Evolutionary conservation across 495 filamentous ascomycete genomes (phyloP), one percentile per base, ranked within the genome.

Genomic region (Aspergillus bridgeri): DNA sequence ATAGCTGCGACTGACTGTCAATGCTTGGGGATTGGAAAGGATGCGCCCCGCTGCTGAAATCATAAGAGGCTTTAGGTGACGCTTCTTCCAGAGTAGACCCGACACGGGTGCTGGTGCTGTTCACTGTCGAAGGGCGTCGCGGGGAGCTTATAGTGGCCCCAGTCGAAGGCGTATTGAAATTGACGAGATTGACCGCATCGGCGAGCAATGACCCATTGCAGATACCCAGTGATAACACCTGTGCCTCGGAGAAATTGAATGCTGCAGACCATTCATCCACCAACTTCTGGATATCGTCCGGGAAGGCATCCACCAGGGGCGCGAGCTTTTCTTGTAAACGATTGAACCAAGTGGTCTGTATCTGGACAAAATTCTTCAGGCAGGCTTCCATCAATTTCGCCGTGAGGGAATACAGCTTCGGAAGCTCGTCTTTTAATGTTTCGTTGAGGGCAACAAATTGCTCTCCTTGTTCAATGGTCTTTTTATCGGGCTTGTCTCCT

Each of bases 371-470:
- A 64, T 89, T 90, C 55, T 80, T 82, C 29, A 96, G 73, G 58
- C 89, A 91, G 0, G 86, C 85, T 60, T 91, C 87, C 59, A 91
- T 88, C 48, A 96, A 72, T 62, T 86, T 88, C 51, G 85, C 87
- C 1, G 92, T 96, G 49, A 92, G 70, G 11, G 72, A 71, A 58
- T 90, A 96, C 13, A 99, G 83, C 64, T 86, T 89, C 11, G 94
- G 94, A 23, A 99, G 79, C 63, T 98, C 93, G 44, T 92, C 86
- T 69, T 96, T 97, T 56, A 98, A 76, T 0, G 91, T 88, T 29
- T 96, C 89, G 62, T 97, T 98, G 51, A 98, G 77, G 7, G 91
- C 91, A 51, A 87, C 78, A 67, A 94, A 98, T 65, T 92, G 87
- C 58, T 96, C 89, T 6, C 88, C 90, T 48, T 89, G 83, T 52